Conservation (phyloP, 2,329 filamentous ascomycete genomes). For the Triangularia verruculosa region DNA sequence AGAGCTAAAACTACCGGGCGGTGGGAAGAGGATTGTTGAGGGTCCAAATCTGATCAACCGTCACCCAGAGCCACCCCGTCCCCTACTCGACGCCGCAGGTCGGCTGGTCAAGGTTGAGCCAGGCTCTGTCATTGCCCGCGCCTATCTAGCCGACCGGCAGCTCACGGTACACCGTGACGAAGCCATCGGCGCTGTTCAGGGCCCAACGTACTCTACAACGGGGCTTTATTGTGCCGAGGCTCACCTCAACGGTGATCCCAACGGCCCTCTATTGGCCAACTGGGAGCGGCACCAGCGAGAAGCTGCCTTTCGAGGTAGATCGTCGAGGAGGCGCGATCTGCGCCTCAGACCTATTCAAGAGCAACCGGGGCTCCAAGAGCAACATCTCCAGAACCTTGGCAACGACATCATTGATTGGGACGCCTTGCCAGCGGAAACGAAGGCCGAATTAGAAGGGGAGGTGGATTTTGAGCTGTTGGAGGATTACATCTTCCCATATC, state of each 20-base stretch:
- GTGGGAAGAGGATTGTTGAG: conserved; percentile 33
- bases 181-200: conserved; percentile 55
- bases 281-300: conserved; percentile 46
- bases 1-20: background rate
- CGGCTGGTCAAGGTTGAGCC: conserved; percentile 24
- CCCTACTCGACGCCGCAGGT: conserved; percentile 27
- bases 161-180: conserved; percentile 44
- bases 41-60: conserved; percentile 46
- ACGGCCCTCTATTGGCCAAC: conserved; percentile 43
- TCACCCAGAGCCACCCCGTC: conserved; percentile 49
- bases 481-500: conserved; percentile 25
- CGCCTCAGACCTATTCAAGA: background rate
- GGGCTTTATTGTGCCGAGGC: conserved; percentile 47
- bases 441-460: conserved; percentile 19
- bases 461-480: conserved; percentile 18
- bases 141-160: conserved; percentile 40
- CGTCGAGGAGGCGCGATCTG: background rate
- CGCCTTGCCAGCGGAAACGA: conserved; percentile 25
- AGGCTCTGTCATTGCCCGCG: conserved; percentile 30
- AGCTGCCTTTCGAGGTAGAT: conserved; percentile 26
- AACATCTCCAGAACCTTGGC: conserved; percentile 10
- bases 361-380: background rate
- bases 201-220: conserved; percentile 47
- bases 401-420: conserved; percentile 12
- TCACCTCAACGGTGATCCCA: conserved; percentile 45